Conservation (phyloP, 139 green algal species). For the Axilococcus clingmanii region DNA sequence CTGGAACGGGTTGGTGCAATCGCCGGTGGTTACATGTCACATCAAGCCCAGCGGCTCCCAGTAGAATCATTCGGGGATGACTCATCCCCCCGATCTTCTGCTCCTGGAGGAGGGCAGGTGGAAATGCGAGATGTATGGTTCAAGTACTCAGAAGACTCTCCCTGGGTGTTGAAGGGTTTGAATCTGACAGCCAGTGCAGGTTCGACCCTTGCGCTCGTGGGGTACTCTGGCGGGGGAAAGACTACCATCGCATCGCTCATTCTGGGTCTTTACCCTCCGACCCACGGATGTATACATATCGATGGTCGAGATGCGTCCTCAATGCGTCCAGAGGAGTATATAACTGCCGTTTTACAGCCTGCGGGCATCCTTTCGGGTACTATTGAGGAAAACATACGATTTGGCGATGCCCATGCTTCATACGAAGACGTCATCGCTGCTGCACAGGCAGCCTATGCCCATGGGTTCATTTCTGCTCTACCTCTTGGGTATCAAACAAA, state of each 20-base stretch:
- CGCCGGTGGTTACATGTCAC: background rate
- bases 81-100: background rate
- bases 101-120: constrained; percentile 9
- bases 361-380: constrained; percentile 72
- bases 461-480: constrained; percentile 62
- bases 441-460: constrained; percentile 42
- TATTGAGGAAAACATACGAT: constrained; percentile 77
- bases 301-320: too few relatives aligned
- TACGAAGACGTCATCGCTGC: constrained; percentile 19
- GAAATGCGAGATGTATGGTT: constrained; percentile 63
- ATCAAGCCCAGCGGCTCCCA: background rate
- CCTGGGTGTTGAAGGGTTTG: constrained; percentile 47
- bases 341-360: constrained; percentile 63
- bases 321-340: too few relatives aligned
- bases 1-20: constrained; percentile 18
- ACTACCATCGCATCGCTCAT: constrained; percentile 66
- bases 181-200: constrained; percentile 51
- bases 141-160: constrained; percentile 43
- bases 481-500: constrained; percentile 52
- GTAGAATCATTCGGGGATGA: constrained; percentile 1
- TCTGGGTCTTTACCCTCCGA: constrained; percentile 48
- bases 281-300: constrained; percentile 48
- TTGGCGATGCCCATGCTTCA: constrained; percentile 23
- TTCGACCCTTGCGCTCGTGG: constrained; percentile 68
- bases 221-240: constrained; percentile 70